Percentiles rank a stretch among this genome's conserved stretches.
Evolutionary conservation across 306 rosid species (phyloP).

Genomic region (Cucurbita pepo): DNA sequence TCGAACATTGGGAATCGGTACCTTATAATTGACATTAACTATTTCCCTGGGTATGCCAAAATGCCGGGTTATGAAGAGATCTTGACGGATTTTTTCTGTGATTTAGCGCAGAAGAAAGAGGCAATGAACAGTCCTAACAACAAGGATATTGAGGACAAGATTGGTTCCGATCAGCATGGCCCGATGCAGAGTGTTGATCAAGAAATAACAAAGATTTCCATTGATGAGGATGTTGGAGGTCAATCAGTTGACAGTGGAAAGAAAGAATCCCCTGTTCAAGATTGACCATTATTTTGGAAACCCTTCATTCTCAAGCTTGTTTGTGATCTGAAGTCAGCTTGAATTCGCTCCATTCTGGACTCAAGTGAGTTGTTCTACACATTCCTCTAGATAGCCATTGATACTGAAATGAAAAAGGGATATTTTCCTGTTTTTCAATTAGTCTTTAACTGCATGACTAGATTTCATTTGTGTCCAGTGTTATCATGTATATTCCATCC

Average conservation of each 20-base stretch:
- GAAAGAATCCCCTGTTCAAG: background rate
- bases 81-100: conserved; percentile 80
- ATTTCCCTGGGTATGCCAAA: conserved; percentile 97
- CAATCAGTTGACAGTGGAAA: conserved; percentile 3
- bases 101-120: conserved; percentile 26
- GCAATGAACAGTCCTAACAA: background rate
- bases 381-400: conserved; percentile 1
- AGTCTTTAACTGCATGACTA: background rate
- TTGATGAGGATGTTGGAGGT: conserved; percentile 22
- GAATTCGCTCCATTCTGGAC: background rate
- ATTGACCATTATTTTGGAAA: background rate
- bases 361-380: conserved; percentile 1
- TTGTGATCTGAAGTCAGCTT: background rate
- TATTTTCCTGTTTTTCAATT: background rate
- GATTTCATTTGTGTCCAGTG: background rate
- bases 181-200: conserved; percentile 7
- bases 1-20: conserved; percentile 60
- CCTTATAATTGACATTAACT: conserved; percentile 79
- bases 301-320: background rate
- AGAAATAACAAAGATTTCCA: conserved; percentile 11
- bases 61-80: conserved; percentile 78
- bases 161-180: conserved; percentile 3
- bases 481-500: conserved; percentile 7
- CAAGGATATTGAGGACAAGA: conserved; percentile 2
- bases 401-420: background rate